phyloP scores from a whole-genome alignment of 768 basidiomycete species.

The Grammothele lineata region DNA sequence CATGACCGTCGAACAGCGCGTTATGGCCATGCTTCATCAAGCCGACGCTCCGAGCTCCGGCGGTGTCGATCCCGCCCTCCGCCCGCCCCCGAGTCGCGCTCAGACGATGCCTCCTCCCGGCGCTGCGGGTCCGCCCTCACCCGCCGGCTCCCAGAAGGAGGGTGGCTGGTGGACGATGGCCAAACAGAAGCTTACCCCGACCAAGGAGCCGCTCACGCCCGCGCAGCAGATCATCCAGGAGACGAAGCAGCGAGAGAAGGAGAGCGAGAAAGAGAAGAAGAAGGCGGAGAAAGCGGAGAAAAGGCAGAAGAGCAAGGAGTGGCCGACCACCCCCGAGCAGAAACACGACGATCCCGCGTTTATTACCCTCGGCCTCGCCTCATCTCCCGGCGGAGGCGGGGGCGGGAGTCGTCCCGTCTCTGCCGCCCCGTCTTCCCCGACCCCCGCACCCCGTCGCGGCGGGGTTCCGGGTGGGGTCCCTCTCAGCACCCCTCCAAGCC shows the following conservation, averaged over 20 bases:
- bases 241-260: slow-evolving; percentile 62
- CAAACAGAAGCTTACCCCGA: slow-evolving; percentile 73
- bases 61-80: slow-evolving; percentile 28
- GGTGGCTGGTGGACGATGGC: slow-evolving; percentile 70
- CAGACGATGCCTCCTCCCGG: slow-evolving; percentile 40
- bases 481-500: slow-evolving; percentile 48
- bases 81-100: slow-evolving; percentile 59
- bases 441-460: slow-evolving; percentile 53
- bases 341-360: slow-evolving; percentile 58
- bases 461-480: no score
- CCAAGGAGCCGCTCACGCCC: slow-evolving; percentile 75
- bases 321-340: slow-evolving; percentile 49
- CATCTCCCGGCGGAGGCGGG: slow-evolving; percentile 41
- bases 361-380: slow-evolving; percentile 46
- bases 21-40: slow-evolving; percentile 65
- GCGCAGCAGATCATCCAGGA: slow-evolving; percentile 81
- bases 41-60: slow-evolving; percentile 20
- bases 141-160: slow-evolving; percentile 63
- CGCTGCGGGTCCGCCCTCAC: slow-evolving; percentile 56
- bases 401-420: slow-evolving; percentile 48
- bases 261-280: slow-evolving; percentile 41
- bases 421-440: slow-evolving; percentile 59
- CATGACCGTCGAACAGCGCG: slow-evolving; percentile 66
- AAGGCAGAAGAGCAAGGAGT: slow-evolving; percentile 33
- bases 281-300: slow-evolving; percentile 21